Evolutionary conservation across 495 filamentous ascomycete species (phyloP).

Genomic region (Cercophora samala): DNA sequence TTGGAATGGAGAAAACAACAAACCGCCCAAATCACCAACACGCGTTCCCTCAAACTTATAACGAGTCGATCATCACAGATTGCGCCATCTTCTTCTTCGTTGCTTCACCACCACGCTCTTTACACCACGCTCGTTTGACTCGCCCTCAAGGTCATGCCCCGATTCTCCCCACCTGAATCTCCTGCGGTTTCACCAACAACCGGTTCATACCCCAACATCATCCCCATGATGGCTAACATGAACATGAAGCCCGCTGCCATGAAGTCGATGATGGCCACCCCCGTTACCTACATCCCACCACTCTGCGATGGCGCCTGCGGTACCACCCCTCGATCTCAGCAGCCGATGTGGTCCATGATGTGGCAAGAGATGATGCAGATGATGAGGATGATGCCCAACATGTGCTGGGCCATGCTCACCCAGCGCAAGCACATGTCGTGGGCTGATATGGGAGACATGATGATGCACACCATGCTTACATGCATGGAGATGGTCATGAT

Average conservation of each 20-base stretch:
- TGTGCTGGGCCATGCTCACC: constrained; percentile 28
- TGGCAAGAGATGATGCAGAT: constrained; percentile 28
- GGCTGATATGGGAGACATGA: constrained; percentile 25
- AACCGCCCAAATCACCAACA: not conserved
- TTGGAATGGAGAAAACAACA: constrained; percentile 3
- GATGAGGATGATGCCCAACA: constrained; percentile 21
- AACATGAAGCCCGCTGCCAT: constrained; percentile 5
- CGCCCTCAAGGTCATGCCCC: constrained; percentile 4
- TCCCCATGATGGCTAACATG: constrained; percentile 1
- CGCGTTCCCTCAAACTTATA: not conserved
- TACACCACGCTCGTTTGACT: not conserved
- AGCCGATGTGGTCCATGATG: constrained; percentile 23
- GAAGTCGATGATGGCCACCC: constrained; percentile 8
- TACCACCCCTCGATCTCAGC: constrained; percentile 34
- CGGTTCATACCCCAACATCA: not conserved
- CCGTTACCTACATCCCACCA: constrained; percentile 35
- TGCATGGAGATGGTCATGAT: constrained; percentile 33
- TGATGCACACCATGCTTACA: constrained; percentile 25
- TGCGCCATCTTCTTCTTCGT: not conserved
- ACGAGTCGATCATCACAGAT: not conserved
- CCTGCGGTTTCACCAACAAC: not conserved
- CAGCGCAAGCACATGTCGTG: constrained; percentile 20
- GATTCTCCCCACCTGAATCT: not conserved
- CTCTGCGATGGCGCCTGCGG: constrained; percentile 38
- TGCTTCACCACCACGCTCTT: not conserved